A percentile compares a stretch with the other conserved stretches of the same genome.
Evolutionary conservation across 306 rosid genomes (phyloP).

Genomic region (Clitoria ternatea): DNA sequence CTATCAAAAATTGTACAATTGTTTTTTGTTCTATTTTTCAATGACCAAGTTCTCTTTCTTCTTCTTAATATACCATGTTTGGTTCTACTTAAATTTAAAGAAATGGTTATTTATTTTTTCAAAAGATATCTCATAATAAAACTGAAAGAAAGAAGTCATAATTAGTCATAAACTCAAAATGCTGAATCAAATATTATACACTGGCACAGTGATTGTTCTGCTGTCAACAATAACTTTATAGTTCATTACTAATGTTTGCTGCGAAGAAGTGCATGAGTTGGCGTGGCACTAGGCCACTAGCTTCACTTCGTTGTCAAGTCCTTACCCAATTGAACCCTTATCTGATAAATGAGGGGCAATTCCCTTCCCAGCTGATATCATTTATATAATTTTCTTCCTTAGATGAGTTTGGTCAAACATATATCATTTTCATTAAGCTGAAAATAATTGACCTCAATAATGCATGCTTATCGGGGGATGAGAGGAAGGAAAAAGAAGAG

Average conservation of each 20-base stretch:
- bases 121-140: too few species aligned
- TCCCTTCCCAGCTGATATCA: background rate
- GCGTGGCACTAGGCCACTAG: background rate
- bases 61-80: background rate
- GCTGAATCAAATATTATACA: too few species aligned
- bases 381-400: background rate
- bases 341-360: background rate
- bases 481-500: background rate
- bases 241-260: background rate
- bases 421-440: background rate
- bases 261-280: background rate
- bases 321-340: background rate
- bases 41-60: background rate
- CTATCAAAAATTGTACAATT: too few species aligned
- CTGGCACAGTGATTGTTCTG: background rate
- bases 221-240: background rate
- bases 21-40: too few species aligned
- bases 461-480: constrained; percentile 11
- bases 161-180: too few species aligned
- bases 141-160: too few species aligned
- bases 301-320: background rate
- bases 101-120: too few species aligned
- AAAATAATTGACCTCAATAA: background rate
- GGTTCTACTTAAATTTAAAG: too few species aligned
- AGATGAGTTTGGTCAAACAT: background rate